Evolutionary conservation across 352 stramenopile species (phyloP), one percentile per base, ranked within the genome.

Genomic region (Phytopythium ostracodes): DNA sequence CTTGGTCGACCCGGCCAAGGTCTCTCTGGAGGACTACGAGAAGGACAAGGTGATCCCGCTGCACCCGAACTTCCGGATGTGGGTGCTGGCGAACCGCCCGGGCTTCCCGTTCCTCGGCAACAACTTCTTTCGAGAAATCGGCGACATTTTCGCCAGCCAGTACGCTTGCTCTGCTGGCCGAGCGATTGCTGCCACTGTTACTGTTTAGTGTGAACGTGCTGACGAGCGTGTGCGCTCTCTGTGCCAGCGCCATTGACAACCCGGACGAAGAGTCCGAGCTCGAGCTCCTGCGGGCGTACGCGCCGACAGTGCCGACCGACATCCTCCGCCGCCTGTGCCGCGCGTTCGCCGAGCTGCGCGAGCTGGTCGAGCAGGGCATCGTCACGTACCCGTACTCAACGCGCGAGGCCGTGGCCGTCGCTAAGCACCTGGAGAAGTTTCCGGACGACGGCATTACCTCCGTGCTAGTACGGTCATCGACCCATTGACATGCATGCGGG

Each of bases 101-200:
- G 94, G 94, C 0, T 98, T 91, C 64, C 96, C 96, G 15, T 99
- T 99, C 71, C 77, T 98, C 36, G 96, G 96, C n/a, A 99, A 99
- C 80, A 96, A 98, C 62, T 96, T 99, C 35, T 97, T 97, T 68
- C 70, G 82, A 8, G 89, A 97, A 67, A 97, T 98, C 59, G 91
- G 91, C 25, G 96, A 98, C 66, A 85, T 96, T 36, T 99, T 98
- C 73, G 85, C 91, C 2, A 96, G 79, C 70, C 85, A 98, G 83
- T 92, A 82, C 43, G 79, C 75, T 42, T 49, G 20, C 20, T 17
- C 42, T n/a, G n/a, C n/a, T n/a, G n/a, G n/a, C 29, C 31, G 47
- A 51, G 29, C 22, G 24, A 18, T n/a, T n/a, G n/a, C n/a, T n/a
- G n/a, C n/a, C n/a, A n/a, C n/a, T n/a, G n/a, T n/a, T n/a, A n/a